Base-by-base conservation (phyloP, 306 rosid species). In the Biancaea sappan region DNA sequence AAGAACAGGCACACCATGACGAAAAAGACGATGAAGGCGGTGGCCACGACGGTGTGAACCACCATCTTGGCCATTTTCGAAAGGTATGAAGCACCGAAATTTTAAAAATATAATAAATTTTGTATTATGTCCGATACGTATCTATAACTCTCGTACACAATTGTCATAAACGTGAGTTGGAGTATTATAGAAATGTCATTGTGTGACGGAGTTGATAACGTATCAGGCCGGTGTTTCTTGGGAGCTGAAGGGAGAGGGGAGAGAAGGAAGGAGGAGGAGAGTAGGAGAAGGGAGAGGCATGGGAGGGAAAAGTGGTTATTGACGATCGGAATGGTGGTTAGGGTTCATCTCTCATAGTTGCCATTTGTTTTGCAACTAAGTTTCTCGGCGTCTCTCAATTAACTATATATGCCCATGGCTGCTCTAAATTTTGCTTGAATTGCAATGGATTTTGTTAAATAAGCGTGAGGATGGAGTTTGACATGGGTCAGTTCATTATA, bases 21-120 rank as follows among this genome's bases (percentile, higher is more conserved):
- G 66, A 87, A 43, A 61, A 87, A 44, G 69, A 79, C 1, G 74
- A 89, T 41, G 53, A 81, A 41, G 93, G 89, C 91, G 86, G 90
- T 74, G 88, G 89, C 83, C 47, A 79, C 32, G 12, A 90, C 43
- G 64, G 28, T 26, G 61, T 76, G 86, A 70, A 84, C 91, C 90
- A 87, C 96, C 86, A 79, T 90, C 93, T 82, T 93, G 29, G 85
- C 81, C 96, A 93, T 93, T 52, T 53, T 52, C 8, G 2, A 56
- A 22, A 13, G 4, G 2, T 19, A 14, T 11, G 65, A 59, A 59
- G 65, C 65, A 31, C 65, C 65, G 25, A 59, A 29, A 43, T n/a
- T 31, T 31, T 5, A 31, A 31, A 31, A 31, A n/a, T n/a, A n/a
- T n/a, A n/a, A n/a, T n/a, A n/a, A n/a, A n/a, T n/a, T n/a, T n/a